These are phyloP conservation scores for Monosporascus ibericus DNA, from an alignment of 2,329 filamentous ascomycete species.

Conservation along the genomic window DNA sequence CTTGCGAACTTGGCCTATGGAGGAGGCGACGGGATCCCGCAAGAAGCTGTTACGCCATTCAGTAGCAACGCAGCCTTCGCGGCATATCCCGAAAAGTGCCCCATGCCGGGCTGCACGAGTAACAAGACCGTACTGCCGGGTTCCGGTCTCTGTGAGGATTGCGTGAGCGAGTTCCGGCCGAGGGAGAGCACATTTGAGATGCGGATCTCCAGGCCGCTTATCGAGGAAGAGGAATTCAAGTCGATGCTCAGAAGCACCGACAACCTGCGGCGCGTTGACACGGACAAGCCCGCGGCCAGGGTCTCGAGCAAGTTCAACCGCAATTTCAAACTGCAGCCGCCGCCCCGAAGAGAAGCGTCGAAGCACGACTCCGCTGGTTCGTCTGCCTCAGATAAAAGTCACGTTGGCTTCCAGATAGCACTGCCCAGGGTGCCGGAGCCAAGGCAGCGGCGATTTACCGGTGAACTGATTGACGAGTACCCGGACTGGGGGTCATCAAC, in stretches of 20 bases:
- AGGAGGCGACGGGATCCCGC: neutral
- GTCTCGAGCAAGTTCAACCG: conserved; percentile 6
- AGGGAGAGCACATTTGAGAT: conserved; percentile 10
- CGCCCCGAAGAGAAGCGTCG: conserved; percentile 6
- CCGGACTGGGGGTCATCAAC: neutral
- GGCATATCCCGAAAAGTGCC: conserved; percentile 7
- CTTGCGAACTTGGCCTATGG: neutral
- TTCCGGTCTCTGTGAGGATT: conserved; percentile 11
- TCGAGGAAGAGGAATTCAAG: neutral
- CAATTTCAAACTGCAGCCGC: conserved; percentile 16
- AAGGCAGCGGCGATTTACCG: neutral
- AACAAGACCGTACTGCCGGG: conserved; percentile 7
- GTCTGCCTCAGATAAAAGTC: neutral
- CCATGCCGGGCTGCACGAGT: conserved; percentile 11
- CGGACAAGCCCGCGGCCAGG: neutral
- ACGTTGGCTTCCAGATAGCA: conserved; percentile 14
- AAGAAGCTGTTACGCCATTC: neutral
- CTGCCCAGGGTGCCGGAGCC: neutral
- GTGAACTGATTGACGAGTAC: neutral
- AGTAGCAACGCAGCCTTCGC: neutral
- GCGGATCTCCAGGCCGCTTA: neutral
- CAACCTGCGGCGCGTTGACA: neutral
- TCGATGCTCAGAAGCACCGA: neutral
- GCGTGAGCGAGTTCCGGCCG: conserved; percentile 15
- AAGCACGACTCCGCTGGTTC: neutral